These are phyloP conservation scores for Puya raimondii DNA, from an alignment of 176 grass and related monocot genomes.

Conservation along the genomic window DNA sequence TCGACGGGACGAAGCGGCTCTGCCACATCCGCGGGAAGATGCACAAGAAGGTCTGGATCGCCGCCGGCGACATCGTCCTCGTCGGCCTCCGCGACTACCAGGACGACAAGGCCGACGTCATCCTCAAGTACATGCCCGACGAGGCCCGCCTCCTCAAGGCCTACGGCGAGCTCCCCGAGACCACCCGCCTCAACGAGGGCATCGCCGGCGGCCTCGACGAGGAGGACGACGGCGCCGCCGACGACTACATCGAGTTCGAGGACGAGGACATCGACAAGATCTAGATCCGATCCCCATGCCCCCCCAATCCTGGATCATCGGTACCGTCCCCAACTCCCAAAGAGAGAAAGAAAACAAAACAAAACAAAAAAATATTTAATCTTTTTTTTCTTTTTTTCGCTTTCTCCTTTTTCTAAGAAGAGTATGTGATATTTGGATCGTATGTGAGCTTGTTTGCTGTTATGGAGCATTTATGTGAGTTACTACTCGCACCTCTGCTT, in stretches of 20 bases:
- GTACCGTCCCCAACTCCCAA: no score
- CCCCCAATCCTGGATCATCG: no score
- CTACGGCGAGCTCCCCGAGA: conserved; percentile 69
- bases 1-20: conserved; percentile 62
- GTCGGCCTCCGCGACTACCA: conserved; percentile 79
- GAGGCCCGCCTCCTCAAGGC: conserved; percentile 67
- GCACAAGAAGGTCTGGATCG: conserved; percentile 95
- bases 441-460: no score
- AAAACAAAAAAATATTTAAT: no score
- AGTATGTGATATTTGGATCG: no score
- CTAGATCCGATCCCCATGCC: not conserved
- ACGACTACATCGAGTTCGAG: conserved; percentile 69
- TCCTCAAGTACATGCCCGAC: conserved; percentile 92
- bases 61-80: conserved; percentile 67
- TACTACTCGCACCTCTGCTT: no score
- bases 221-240: conserved; percentile 29
- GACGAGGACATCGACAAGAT: conserved; percentile 94
- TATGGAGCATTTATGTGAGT: no score
- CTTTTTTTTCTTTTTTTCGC: no score
- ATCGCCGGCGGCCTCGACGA: conserved; percentile 56
- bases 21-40: conserved; percentile 81
- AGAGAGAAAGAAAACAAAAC: no score
- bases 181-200: conserved; percentile 63
- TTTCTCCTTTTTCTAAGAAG: no score
- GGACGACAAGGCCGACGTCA: conserved; percentile 89